Evolutionary conservation across 805 yeast genomes (phyloP).

Genomic region (Lachancea thermotolerans): DNA sequence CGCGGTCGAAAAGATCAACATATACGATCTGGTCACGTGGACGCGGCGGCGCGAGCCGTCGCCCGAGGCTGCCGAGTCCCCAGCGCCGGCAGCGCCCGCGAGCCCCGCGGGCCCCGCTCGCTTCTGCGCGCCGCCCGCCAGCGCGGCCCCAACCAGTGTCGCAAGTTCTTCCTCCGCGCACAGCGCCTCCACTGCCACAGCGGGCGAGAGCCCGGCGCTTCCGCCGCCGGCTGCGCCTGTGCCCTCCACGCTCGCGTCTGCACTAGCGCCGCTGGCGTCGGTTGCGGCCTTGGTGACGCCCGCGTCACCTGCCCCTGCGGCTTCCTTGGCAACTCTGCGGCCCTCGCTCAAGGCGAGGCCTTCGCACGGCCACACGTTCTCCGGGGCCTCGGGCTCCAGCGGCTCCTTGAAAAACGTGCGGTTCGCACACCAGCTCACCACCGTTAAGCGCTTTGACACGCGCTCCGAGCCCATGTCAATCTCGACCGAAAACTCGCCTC

Average conservation of each 20-base stretch:
- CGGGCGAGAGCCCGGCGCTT: neutral
- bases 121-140: no score
- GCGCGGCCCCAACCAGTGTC: no score
- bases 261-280: neutral
- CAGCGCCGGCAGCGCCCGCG: no score
- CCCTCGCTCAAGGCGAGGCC: constrained; percentile 4
- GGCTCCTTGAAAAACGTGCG: constrained; percentile 48
- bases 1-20: neutral
- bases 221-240: neutral
- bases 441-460: constrained; percentile 59
- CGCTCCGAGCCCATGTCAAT: constrained; percentile 55
- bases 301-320: neutral
- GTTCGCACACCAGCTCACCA: constrained; percentile 54
- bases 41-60: constrained; percentile 3
- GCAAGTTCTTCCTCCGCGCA: neutral
- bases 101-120: no score
- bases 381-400: constrained; percentile 15
- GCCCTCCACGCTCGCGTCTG: neutral
- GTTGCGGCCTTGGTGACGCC: neutral
- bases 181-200: neutral
- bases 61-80: neutral
- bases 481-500: constrained; percentile 46
- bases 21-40: constrained; percentile 7
- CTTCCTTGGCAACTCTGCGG: constrained; percentile 2
- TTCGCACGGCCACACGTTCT: constrained; percentile 10